phyloP scores from a whole-genome alignment of 768 basidiomycete genomes.

The Rhodotorula taiwanensis region DNA sequence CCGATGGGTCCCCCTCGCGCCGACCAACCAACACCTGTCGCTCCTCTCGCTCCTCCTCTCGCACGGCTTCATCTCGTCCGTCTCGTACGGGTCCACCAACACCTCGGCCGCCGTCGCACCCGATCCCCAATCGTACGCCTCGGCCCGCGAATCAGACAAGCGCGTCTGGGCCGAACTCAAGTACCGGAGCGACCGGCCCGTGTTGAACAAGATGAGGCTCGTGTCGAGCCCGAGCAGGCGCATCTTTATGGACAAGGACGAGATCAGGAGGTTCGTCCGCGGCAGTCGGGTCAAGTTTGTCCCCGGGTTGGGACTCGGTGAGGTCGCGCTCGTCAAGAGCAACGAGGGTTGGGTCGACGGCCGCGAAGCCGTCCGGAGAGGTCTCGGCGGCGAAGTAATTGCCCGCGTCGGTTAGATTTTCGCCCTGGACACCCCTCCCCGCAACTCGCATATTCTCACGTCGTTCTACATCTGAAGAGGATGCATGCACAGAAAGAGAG shows the following conservation, averaged over 20 bases:
- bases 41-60: constrained; percentile 88
- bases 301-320: constrained; percentile 80
- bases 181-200: constrained; percentile 81
- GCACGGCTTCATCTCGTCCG: constrained; percentile 72
- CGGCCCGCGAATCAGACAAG: constrained; percentile 57
- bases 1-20: constrained; percentile 64
- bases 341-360: constrained; percentile 84
- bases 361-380: constrained; percentile 75
- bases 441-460: too few species aligned
- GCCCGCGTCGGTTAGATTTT: constrained; percentile 34
- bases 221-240: constrained; percentile 76
- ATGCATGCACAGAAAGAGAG: too few species aligned
- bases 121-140: constrained; percentile 58
- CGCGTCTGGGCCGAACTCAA: constrained; percentile 93
- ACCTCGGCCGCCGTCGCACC: constrained; percentile 56
- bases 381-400: constrained; percentile 68
- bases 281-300: constrained; percentile 75
- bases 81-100: constrained; percentile 62
- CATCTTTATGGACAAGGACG: constrained; percentile 64
- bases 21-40: constrained; percentile 81
- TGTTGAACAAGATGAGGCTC: constrained; percentile 69
- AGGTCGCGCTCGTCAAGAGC: constrained; percentile 73
- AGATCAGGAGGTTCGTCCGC: constrained; percentile 69
- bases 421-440: too few species aligned
- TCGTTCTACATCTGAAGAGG: too few species aligned